Base-by-base conservation (phyloP, 768 basidiomycete species). In the Boletus rufocinnamomeus region DNA sequence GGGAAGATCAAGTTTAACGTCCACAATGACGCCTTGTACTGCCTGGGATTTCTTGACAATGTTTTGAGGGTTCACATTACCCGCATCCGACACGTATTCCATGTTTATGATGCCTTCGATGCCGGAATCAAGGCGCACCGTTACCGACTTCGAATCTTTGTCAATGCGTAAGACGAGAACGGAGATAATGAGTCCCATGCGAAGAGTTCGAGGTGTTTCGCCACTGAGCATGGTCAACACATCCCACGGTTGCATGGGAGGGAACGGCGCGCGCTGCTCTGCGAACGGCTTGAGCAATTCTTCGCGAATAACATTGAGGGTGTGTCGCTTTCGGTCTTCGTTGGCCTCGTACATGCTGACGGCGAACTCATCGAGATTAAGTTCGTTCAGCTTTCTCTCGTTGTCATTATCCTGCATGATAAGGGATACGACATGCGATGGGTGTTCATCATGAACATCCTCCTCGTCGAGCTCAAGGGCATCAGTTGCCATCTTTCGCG, bases 381-480 rank as follows among this genome's bases (percentile, higher is more conserved):
- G 85, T 64, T 95, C 93, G 54, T 87, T 82, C 17, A 99, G 78
- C 75, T 95, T 96, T 66, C 80, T 83, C 56, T 84, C 88, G 63
- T 84, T 86, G 60, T 93, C 87, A 28, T 74, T 77, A 70, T 96
- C 93, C 43, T 84, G 80, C 87, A 97, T 93, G 70, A 99, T 88
- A 47, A 87, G 75, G 16, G 84, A 82, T 46, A 99, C 93, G 9
- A 92, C 89, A 64, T 89, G 86, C 2, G 97, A 98, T 28, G 95
- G 91, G 70, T 96, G 91, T 66, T 91, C 86, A 63, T 93, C 92
- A 56, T 91, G 91, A 35, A 94, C 82, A 75, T 99, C 97, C 72
- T 98, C 97, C 67, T 96, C 95, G 63, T 99, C 97, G n/a, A 93
- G 82, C 69, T 98, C 97, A 16, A 98, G 82, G 6, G 96, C 94